These are phyloP conservation scores for Dryadomyces quercus-mongolicae DNA, from an alignment of 2,329 filamentous ascomycete genomes.

Conservation along the genomic window DNA sequence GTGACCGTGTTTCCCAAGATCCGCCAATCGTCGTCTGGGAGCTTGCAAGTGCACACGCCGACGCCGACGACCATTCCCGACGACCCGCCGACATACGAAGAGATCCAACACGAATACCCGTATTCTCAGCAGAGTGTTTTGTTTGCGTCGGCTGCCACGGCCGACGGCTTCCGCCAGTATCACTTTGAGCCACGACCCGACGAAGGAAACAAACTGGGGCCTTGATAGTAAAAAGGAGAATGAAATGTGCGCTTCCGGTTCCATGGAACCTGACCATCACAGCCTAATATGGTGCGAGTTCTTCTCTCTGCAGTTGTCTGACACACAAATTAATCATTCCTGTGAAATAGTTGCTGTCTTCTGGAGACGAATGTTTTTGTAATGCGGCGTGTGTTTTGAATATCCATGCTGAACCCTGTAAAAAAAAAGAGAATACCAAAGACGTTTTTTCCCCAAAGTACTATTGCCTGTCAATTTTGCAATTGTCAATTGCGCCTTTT, in stretches of 20 bases:
- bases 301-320: too few relatives aligned
- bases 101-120: background rate
- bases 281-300: too few relatives aligned
- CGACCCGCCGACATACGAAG: slow-evolving; percentile 1
- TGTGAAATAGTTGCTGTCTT: too few relatives aligned
- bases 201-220: background rate
- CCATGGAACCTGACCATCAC: too few relatives aligned
- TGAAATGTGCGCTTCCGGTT: too few relatives aligned
- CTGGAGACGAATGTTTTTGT: background rate
- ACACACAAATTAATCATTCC: background rate
- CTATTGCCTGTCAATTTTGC: too few relatives aligned
- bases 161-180: slow-evolving; percentile 1
- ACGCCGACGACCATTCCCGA: background rate
- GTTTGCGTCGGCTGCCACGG: background rate
- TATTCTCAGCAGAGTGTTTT: background rate
- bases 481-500: too few relatives aligned
- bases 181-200: background rate
- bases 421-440: too few relatives aligned
- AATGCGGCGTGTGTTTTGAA: too few relatives aligned
- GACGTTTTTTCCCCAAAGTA: too few relatives aligned
- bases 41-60: background rate
- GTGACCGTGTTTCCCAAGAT: background rate
- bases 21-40: background rate
- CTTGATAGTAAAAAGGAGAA: background rate
- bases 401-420: too few relatives aligned